These are phyloP conservation scores for Phoma herbarum DNA, from an alignment of 2,329 filamentous ascomycete species.

Conservation along the genomic window DNA sequence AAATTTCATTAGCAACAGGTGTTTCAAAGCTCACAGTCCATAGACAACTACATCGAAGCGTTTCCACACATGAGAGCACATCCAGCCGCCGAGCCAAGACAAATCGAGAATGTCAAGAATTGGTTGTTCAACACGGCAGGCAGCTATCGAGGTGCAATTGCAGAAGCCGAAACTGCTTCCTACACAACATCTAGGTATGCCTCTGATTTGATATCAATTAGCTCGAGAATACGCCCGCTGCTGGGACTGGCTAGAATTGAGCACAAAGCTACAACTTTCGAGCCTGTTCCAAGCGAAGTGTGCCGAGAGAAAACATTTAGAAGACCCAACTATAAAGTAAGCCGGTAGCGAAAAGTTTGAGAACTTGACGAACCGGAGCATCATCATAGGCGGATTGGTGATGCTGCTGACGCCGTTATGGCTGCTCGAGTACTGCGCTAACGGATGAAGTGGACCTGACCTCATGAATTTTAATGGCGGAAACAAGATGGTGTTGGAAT, in stretches of 20 bases:
- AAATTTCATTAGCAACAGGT: conserved; percentile 26
- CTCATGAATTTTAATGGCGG: too few relatives aligned
- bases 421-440: conserved; percentile 27
- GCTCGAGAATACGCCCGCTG: conserved; percentile 16
- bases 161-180: not conserved
- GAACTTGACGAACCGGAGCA: conserved; percentile 24
- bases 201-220: conserved; percentile 34
- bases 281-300: conserved; percentile 22
- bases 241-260: conserved; percentile 26
- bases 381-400: conserved; percentile 21
- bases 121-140: too few relatives aligned
- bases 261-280: conserved; percentile 11
- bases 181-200: not conserved
- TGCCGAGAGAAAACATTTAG: conserved; percentile 5
- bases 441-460: too few relatives aligned
- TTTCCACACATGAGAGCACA: too few relatives aligned
- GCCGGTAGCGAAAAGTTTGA: conserved; percentile 26
- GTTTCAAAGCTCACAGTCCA: conserved; percentile 16
- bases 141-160: too few relatives aligned
- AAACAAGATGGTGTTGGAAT: too few relatives aligned
- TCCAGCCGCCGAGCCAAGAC: too few relatives aligned
- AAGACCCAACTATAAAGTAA: conserved; percentile 19
- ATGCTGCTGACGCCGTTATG: conserved; percentile 40
- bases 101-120: too few relatives aligned
- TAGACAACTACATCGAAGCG: too few relatives aligned